Conservation (phyloP, 805 yeast species). For the Brettanomyces nanus region DNA sequence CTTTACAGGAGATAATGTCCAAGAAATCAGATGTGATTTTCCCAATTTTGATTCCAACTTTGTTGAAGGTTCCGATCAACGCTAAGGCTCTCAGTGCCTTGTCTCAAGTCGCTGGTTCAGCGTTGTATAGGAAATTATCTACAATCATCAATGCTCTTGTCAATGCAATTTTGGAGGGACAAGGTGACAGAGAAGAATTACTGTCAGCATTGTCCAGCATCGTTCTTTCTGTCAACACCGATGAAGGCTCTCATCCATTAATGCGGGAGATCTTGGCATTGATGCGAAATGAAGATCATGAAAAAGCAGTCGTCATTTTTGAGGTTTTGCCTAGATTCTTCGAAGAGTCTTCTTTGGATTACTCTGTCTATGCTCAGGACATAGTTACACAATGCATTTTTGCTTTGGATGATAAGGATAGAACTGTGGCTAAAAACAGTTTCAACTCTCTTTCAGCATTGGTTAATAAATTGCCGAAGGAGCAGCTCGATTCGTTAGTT, state of each 20-base stretch:
- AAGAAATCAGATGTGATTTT: slow-evolving; percentile 83
- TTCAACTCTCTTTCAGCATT: slow-evolving; percentile 58
- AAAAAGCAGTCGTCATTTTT: slow-evolving; percentile 54
- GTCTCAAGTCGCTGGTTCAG: slow-evolving; percentile 84
- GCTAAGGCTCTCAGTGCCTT: slow-evolving; percentile 83
- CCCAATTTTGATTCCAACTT: slow-evolving; percentile 86
- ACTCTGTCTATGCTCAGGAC: slow-evolving; percentile 65
- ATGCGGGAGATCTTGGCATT: slow-evolving; percentile 72
- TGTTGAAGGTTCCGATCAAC: slow-evolving; percentile 76
- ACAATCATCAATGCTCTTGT: slow-evolving; percentile 69
- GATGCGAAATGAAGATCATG: slow-evolving; percentile 67
- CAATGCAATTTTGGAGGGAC: slow-evolving; percentile 39
- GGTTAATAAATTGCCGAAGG: slow-evolving; percentile 67
- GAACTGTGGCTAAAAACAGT: slow-evolving; percentile 54
- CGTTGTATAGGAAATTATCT: slow-evolving; percentile 65
- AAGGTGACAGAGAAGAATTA: slow-evolving; percentile 31
- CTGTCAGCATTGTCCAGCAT: slow-evolving; percentile 56
- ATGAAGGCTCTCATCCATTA: slow-evolving; percentile 76
- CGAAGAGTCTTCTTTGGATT: slow-evolving; percentile 55
- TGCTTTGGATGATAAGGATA: slow-evolving; percentile 63
- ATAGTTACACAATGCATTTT: slow-evolving; percentile 62
- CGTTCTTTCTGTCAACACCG: slow-evolving; percentile 64
- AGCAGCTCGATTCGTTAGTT: slow-evolving; percentile 66
- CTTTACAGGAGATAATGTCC: slow-evolving; percentile 87
- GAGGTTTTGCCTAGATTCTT: slow-evolving; percentile 69